Evolutionary conservation across 2,329 filamentous ascomycete species (phyloP), one percentile per base, ranked within the genome.

Genomic region (Pseudogymnoascus sp.): DNA sequence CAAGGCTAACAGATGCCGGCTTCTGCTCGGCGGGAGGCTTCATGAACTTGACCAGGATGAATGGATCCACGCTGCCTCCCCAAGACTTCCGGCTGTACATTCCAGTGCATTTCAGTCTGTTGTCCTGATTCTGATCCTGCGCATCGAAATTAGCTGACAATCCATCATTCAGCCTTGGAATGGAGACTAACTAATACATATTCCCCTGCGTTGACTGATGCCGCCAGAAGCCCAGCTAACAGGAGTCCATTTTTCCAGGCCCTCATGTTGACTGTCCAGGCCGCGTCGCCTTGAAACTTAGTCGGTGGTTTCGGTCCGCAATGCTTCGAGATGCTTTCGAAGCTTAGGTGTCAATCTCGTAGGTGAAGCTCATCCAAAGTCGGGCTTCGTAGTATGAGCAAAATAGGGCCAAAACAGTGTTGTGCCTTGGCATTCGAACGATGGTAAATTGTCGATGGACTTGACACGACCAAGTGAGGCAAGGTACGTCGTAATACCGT

Each of bases 51-150:
- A 91, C 82, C 67, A 88, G 81, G 73, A 97, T 96, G 76, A 91
- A 96, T 18, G 93, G 93, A 68, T 97, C 90, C 63, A 91, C 83
- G 36, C 85, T 83, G 62, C 93, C 93, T 68, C 91, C 91, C 93
- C 93, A 97, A 58, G 88, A 82, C 70, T 85, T 89, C 72, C 85
- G 87, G 76, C 89, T 92, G 78, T 97, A 97, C 92, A 97, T 97
- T 77, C 93, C 84, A 61, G 82, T 79, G 78, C 93, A 97, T 83
- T 88, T 84, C 77, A 96, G 89, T 70, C 85, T 81, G 71, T 93
- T 89, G 36, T 87, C 82, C 59, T 89, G 84, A 61, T 85, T 84
- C 72, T 94, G 82, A 73, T 90, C 87, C 90, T 95, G 61, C 33
- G 30, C 30, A 38, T 4, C 25, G 25, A 53, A 15, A 11, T 25